Conservation (phyloP, 2,329 filamentous ascomycete species). For the Davidsoniella virescens region DNA sequence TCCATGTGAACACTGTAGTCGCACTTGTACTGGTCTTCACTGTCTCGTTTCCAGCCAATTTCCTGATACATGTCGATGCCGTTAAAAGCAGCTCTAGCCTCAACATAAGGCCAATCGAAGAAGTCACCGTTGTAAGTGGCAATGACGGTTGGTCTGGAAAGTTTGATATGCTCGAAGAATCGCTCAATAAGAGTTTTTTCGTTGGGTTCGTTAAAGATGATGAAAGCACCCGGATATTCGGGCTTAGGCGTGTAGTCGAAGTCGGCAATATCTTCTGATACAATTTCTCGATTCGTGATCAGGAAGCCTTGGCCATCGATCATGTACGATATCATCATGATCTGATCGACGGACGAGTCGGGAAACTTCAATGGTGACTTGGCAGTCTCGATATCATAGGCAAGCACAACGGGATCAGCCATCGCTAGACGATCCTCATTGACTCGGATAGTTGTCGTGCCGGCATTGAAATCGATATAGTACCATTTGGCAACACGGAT, state of each 20-base stretch:
- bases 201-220: conserved; percentile 96
- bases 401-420: conserved; percentile 93
- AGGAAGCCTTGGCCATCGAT: conserved; percentile 96
- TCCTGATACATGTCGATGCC: conserved; percentile 99
- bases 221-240: conserved; percentile 87
- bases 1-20: conserved; percentile 97
- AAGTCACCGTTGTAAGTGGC: conserved; percentile 99
- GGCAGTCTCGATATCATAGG: conserved; percentile 97
- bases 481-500: conserved; percentile 97
- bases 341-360: conserved; percentile 81
- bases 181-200: conserved; percentile 77
- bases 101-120: conserved; percentile 99
- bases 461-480: conserved; percentile 84
- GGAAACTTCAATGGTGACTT: conserved; percentile 95
- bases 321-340: conserved; percentile 99
- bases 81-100: conserved; percentile 78
- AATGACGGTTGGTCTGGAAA: conserved; percentile 86
- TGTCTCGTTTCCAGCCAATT: conserved; percentile 91
- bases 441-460: conserved; percentile 64
- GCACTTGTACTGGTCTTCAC: conserved; percentile 90
- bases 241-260: conserved; percentile 98
- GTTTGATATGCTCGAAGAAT: conserved; percentile 92
- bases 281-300: conserved; percentile 94
- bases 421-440: conserved; percentile 77
- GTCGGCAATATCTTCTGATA: conserved; percentile 91